Percentiles rank a stretch among this genome's conserved stretches.
Conservation (phyloP, 306 rosid genomes). For the Comarum palustre region DNA sequence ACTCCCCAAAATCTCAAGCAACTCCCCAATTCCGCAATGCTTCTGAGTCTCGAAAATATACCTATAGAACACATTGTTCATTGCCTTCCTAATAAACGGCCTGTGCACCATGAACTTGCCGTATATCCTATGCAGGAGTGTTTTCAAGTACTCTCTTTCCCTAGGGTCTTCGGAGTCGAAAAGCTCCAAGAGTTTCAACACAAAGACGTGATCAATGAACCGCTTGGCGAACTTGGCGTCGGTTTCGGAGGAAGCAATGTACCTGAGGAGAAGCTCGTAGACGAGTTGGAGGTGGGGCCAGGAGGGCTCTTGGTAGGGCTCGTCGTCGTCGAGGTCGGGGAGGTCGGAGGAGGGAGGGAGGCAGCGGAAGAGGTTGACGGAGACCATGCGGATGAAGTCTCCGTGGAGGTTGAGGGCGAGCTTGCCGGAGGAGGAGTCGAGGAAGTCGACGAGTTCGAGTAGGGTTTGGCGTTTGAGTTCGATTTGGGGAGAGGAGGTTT, state of each 20-base stretch:
- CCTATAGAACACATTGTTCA: slow-evolving; percentile 58
- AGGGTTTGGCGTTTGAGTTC: slow-evolving; percentile 75
- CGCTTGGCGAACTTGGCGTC: slow-evolving; percentile 54
- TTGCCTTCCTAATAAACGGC: slow-evolving; percentile 67
- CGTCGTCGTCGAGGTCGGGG: slow-evolving; percentile 58
- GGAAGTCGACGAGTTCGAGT: slow-evolving; percentile 45
- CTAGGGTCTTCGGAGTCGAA: slow-evolving; percentile 74
- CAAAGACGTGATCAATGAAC: slow-evolving; percentile 52
- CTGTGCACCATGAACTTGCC: slow-evolving; percentile 74
- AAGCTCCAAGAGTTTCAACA: slow-evolving; percentile 50
- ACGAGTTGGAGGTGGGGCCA: slow-evolving; percentile 69
- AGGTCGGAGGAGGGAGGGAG: slow-evolving; percentile 43
- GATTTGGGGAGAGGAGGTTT: slow-evolving; percentile 34
- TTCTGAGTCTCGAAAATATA: slow-evolving; percentile 68
- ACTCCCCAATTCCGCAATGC: slow-evolving; percentile 60
- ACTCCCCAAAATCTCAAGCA: slow-evolving; percentile 65
- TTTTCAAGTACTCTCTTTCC: slow-evolving; percentile 63
- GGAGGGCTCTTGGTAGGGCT: slow-evolving; percentile 41
- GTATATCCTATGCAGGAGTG: slow-evolving; percentile 59
- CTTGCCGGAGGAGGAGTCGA: slow-evolving; percentile 41
- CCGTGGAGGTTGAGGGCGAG: slow-evolving; percentile 49
- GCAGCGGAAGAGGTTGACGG: slow-evolving; percentile 65
- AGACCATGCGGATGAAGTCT: slow-evolving; percentile 56
- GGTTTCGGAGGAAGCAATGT: slow-evolving; percentile 53
- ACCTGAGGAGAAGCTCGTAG: slow-evolving; percentile 55